Evolutionary conservation across 108 stramenopile genomes (phyloP), one percentile per base, ranked within the genome.

Genomic region (Nitzschia putrida): DNA sequence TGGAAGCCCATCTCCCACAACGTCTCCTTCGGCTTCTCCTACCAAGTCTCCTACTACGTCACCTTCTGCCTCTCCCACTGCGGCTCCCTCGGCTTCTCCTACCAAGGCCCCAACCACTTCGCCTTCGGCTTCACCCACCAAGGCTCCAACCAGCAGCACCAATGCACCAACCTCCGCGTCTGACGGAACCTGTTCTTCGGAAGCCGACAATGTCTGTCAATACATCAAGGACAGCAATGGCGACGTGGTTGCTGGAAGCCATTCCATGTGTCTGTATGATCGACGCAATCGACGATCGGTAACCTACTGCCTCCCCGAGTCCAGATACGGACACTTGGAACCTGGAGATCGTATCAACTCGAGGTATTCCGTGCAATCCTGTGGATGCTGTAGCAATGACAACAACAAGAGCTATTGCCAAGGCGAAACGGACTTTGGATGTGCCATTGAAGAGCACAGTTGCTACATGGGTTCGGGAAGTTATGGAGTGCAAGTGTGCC

Each of bases 371-470:
- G 24, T 58, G 25, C 25, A 58, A 12, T 58, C 57, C 8, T 58
- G 57, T 34, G 57, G 57, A 24, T 58, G 57, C 25, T 58, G 57
- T 34, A 8, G 12, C 7, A 11, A 7, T 12, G 57, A 58, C 16
- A 26, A 7, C 24, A 13, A 7, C 6, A 8, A 16, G 8, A 26
- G 34, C 57, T 58, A 24, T 34, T 58, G 57, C 25, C 25, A 13
- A 7, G 29, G 34, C 13, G 44, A 44, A 11, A 13, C 44, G 57
- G 22, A 12, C 8, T 29, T 58, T 7, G 57, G 12, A 11, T 58
- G 57, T 58, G 25, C 57, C 14, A 29, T 58, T 29, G 57, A 58
- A 34, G 11, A 24, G 10, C 34, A 58, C 57, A 24, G 57, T 16
- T 58, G 57, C 57, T 14, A 18, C 11, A 29, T 58, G 25, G 14